These are phyloP conservation scores for Cucurbita maxima DNA, from an alignment of 306 rosid genomes.

Conservation along the genomic window DNA sequence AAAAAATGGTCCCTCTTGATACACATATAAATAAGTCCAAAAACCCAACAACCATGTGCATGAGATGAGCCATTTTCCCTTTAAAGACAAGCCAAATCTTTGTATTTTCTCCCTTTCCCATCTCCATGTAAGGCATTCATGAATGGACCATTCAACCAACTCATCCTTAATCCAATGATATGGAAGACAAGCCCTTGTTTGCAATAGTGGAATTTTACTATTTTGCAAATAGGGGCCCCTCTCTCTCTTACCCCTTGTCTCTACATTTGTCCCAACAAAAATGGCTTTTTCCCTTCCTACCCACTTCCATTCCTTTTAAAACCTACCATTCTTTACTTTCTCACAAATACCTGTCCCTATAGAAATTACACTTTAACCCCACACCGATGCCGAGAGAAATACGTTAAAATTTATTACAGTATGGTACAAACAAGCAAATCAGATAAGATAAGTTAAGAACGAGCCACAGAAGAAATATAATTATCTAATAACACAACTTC, in stretches of 20 bases:
- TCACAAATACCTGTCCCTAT: not conserved
- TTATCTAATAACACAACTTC: not conserved
- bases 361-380: not conserved
- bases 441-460: too few relatives aligned
- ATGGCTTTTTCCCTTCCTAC: not conserved
- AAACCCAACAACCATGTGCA: not conserved
- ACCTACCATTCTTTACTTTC: not conserved
- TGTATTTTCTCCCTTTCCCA: slow-evolving; percentile 14
- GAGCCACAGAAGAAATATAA: too few relatives aligned
- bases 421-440: too few relatives aligned
- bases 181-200: not conserved
- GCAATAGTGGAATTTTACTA: not conserved
- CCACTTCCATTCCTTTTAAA: not conserved
- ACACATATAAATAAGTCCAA: not conserved
- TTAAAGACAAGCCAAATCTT: slow-evolving; percentile 19
- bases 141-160: slow-evolving; percentile 11
- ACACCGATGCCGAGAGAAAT: too few relatives aligned
- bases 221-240: not conserved
- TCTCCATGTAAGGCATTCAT: slow-evolving; percentile 9
- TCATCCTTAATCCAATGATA: slow-evolving; percentile 9
- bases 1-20: not conserved
- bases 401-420: too few relatives aligned
- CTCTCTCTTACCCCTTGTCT: not conserved
- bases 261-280: not conserved
- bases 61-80: not conserved